Conservation (phyloP, 192 early-diverging fungal genomes). For the Coemansia pectinata region DNA sequence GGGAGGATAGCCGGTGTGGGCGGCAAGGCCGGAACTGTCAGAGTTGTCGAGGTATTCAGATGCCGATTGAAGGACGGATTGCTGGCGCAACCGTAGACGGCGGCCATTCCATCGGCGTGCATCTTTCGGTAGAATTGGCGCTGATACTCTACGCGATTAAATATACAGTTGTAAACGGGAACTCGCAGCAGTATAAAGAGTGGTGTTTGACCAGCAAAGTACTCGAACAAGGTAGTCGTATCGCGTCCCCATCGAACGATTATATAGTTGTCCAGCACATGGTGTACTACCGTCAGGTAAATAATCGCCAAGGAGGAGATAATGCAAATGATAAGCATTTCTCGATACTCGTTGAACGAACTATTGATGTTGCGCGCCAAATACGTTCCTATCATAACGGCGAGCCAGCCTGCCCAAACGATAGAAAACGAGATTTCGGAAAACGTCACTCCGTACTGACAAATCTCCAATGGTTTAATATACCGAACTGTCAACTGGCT, state of each 20-base stretch:
- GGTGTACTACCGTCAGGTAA: constrained; percentile 37
- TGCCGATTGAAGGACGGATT: constrained; percentile 5
- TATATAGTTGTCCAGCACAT: constrained; percentile 24
- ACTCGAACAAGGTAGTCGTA: constrained; percentile 23
- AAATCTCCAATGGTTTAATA: neutral
- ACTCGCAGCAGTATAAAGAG: constrained; percentile 25
- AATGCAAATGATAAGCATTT: constrained; percentile 38
- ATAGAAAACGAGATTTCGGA: constrained; percentile 37
- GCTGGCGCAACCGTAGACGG: constrained; percentile 21
- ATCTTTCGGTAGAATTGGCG: constrained; percentile 40
- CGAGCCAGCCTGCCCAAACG: constrained; percentile 38
- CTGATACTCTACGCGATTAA: constrained; percentile 23
- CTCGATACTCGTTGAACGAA: constrained; percentile 50
- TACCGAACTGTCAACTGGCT: constrained; percentile 19
- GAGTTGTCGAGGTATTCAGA: neutral
- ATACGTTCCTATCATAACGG: constrained; percentile 6
- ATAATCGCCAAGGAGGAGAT: constrained; percentile 16
- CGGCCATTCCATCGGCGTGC: constrained; percentile 37
- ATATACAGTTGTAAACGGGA: constrained; percentile 47
- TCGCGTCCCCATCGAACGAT: constrained; percentile 29
- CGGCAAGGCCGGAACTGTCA: neutral
- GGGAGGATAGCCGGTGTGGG: neutral
- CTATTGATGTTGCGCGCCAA: constrained; percentile 48
- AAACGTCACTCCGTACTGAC: constrained; percentile 28
- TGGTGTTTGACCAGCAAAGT: constrained; percentile 23